Base-by-base conservation (phyloP, 306 rosid species). In the Castanea crenata region DNA sequence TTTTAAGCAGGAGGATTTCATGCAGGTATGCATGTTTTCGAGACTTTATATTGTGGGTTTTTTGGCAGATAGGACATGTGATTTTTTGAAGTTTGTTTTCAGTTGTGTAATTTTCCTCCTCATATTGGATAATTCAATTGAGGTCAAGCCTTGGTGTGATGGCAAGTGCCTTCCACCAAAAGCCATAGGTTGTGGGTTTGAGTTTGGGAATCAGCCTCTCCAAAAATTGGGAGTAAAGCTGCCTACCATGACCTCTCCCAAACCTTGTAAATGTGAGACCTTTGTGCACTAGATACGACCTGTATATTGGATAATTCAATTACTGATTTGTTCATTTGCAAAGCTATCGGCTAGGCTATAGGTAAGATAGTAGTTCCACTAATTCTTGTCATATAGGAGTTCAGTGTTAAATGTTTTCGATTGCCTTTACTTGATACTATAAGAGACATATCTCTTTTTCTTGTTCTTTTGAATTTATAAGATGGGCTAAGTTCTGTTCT, bases 1-100 rank as follows among this genome's bases (percentile, higher is more conserved):
- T 52, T 95, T 91, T 85, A 91, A 91, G 89, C 99, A 91, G 94
- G 99, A 95, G 88, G 98, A 95, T 76, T 95, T 95, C 88, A 83
- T 95, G 89, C 99, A 95, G 99, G 99, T 95, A 55, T 76, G 77
- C 58, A 73, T 86, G 76, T 77, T 38, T 77, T 83, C 62, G 38
- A 49, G 61, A 51, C 74, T 80, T 82, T 71, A 32, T 73, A 29
- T 52, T 68, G 34, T 3, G 14, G 14, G 15, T 21, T 35, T 82
- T 69, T 38, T 75, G 38, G 78, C 73, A 25, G 85, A 78, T 25
- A 41, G 35, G 65, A 31, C 29, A n/a, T 67, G 57, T 57, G 38
- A 13, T 41, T 46, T 65, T 67, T 49, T 21, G 12, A 41, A 41
- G 11, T 75, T 82, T 63, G 57, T 11, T 46, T 44, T 41, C 55